Evolutionary conservation across 1,284 basidiomycete genomes (phyloP), one percentile per base, ranked within the genome.

Genomic region (Xanthoconium separans): DNA sequence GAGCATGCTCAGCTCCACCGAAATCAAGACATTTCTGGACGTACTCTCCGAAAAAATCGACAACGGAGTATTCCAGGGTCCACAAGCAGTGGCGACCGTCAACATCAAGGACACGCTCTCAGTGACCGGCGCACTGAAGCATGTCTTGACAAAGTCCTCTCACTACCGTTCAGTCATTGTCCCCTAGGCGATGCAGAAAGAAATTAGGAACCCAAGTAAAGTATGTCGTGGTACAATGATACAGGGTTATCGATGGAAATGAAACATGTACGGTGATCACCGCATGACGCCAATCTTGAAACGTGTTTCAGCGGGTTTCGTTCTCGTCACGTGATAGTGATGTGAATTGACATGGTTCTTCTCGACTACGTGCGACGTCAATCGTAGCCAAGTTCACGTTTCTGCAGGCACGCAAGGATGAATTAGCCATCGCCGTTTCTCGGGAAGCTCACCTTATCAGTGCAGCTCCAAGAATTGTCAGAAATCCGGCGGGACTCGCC

Each of bases 1-100:
- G 33, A 62, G 60, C 46, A 61, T 66, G 15, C 55, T 70, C 3
- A 36, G 43, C 29, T 47, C 61, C 8, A 27, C 27, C 1, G 65
- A 70, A 24, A 55, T 70, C 22, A 73, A 71, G 56, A 51, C 42
- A 5, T 65, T 73, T 29, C 33, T 70, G 37, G 71, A 72, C 27
- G 6, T 58, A 18, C 57, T 69, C 11, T 59, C 70, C 6, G 30
- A 44, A 2, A 71, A 72, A 57, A 69, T 72, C 40, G 71, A 70
- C 42, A 39, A 29, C 6, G 71, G 70, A 1, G 29, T 46, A 11
- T 56, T 72, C 6, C 48, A 61, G 13, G 69, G 66, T 11, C 71
- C 71, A 16, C 61, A 56, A 29, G 49, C 44, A 2, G 65, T 71
- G 22, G 61, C 58, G 11, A 46, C 47, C 0, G 58, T 71, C 2